Evolutionary conservation across 352 stramenopile genomes (phyloP), one percentile per base, ranked within the genome.

Genomic region (Globisporangium uncinulatum): DNA sequence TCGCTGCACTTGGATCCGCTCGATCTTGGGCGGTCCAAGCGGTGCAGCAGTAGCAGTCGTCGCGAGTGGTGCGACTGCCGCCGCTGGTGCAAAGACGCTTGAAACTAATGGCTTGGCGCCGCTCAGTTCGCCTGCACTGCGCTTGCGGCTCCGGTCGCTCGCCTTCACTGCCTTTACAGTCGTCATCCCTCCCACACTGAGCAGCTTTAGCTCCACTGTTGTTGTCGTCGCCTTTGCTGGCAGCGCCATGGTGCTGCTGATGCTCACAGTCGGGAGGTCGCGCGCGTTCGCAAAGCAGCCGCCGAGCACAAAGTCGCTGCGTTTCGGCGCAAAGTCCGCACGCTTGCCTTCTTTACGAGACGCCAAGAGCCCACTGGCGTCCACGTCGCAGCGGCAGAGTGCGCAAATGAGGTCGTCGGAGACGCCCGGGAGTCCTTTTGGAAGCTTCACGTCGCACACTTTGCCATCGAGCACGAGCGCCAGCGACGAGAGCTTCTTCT

Each of bases 1-100:
- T 19, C 81, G 74, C 51, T 86, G 79, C 13, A 91, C 80, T 49
- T 91, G 88, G 45, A 93, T 82, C 36, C 77, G 72, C 42, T 93
- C 83, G 80, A 93, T 85, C 54, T 91, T 93, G 0, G 68, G 79
- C 0, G 83, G 79, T 1, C 56, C 67, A 34, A 90, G 51, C 7
- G 61, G 43, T 1, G 7, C 43, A 11, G 21, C 43, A 29, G 42
- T 13, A 20, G 42, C 51, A 37, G 67, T 56, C 17, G 70, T 39
- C 34, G 34, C 34, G 34, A 13, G 34, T 39, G 34, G 51, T 8
- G 56, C 57, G 19, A 67, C 49, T 31, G 58, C 48, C 2, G 73
- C 52, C 11, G 66, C 62, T 6, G 32, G 36, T 51, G 24, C 11
- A 19, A 48, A 19, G 11, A 39, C 42, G 24, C 36, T 31, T 6